These are phyloP conservation scores for Penicillium riverlandense DNA, from an alignment of 495 filamentous ascomycete species.

Conservation along the genomic window DNA sequence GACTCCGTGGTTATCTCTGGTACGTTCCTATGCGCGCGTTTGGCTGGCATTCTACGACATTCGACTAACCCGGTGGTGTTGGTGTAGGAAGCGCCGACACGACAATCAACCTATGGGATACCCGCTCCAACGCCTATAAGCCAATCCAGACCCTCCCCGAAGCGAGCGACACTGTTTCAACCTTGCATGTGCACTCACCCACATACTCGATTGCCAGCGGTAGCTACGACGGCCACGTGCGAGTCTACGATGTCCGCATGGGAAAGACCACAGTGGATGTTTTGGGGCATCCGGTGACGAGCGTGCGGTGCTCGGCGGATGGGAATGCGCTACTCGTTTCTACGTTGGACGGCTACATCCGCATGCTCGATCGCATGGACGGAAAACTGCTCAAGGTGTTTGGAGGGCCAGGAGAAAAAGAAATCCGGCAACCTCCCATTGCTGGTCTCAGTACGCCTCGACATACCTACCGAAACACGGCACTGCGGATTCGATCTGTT, in stretches of 20 bases:
- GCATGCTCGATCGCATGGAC: slow-evolving; percentile 72
- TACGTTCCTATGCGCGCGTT: slow-evolving; percentile 7
- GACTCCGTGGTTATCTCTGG: slow-evolving; percentile 60
- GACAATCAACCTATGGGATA: slow-evolving; percentile 83
- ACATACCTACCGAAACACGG: slow-evolving; percentile 51
- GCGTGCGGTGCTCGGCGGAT: slow-evolving; percentile 59
- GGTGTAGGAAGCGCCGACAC: slow-evolving; percentile 65
- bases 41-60: too few species aligned
- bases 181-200: slow-evolving; percentile 43
- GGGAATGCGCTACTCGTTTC: slow-evolving; percentile 69
- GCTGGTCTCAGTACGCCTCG: background rate
- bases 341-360: slow-evolving; percentile 65
- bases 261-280: slow-evolving; percentile 70
- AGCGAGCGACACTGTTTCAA: slow-evolving; percentile 67
- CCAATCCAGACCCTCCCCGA: slow-evolving; percentile 74
- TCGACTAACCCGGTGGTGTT: too few species aligned
- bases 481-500: slow-evolving; percentile 63
- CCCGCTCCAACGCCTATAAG: slow-evolving; percentile 50
- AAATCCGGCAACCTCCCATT: slow-evolving; percentile 11
- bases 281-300: slow-evolving; percentile 50
- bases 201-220: slow-evolving; percentile 47
- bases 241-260: slow-evolving; percentile 83
- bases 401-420: slow-evolving; percentile 28
- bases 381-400: slow-evolving; percentile 73
- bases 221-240: slow-evolving; percentile 79